Evolutionary conservation across 495 filamentous ascomycete genomes (phyloP), one percentile per base, ranked within the genome.

Genomic region (Hypoxylon trugodes): DNA sequence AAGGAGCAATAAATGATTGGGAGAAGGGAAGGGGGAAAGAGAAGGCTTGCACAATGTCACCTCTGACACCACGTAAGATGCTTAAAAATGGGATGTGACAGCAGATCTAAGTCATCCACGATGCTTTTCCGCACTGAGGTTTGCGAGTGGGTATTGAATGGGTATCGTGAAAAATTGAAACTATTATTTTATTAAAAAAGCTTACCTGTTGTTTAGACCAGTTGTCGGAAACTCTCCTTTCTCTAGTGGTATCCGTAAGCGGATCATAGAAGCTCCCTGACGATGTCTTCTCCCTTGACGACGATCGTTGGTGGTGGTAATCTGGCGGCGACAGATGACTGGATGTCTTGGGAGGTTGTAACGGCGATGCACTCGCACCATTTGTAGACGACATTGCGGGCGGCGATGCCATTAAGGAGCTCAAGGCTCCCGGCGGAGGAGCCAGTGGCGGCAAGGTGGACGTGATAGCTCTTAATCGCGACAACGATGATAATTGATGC

Each of bases 261-360:
- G 82, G 83, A 59, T 86, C 83, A 74, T 86, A 86, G 69, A 83
- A 84, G 65, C 77, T 78, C 56, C 80, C 76, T 28, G 75, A 51
- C 6, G n/a, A n/a, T n/a, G 58, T 62, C 63, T 81, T 82, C 41
- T 84, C 81, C 69, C 77, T 79, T 21, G 66, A 56, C 0, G 69
- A 66, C 21, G 45, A 36, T 73, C 73, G 49, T 73, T 32, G 45
- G 36, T 73, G 74, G 49, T 73, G 77, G 52, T 74, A 75, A 50
- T 76, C 74, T 3, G 73, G 38, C 40, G 73, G 76, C n/a, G 74
- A 65, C 12, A 69, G 61, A 24, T 69, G 66, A 9, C 66, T 56
- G 2, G 66, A 60, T 3, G 68, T 65, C 42, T 71, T 71, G 26
- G 71, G 70, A 43, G 68, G 56, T 42, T 73, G 70, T 45, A 73